phyloP scores from a whole-genome alignment of 2,329 filamentous ascomycete species.

The Emericellopsis atlantica region DNA sequence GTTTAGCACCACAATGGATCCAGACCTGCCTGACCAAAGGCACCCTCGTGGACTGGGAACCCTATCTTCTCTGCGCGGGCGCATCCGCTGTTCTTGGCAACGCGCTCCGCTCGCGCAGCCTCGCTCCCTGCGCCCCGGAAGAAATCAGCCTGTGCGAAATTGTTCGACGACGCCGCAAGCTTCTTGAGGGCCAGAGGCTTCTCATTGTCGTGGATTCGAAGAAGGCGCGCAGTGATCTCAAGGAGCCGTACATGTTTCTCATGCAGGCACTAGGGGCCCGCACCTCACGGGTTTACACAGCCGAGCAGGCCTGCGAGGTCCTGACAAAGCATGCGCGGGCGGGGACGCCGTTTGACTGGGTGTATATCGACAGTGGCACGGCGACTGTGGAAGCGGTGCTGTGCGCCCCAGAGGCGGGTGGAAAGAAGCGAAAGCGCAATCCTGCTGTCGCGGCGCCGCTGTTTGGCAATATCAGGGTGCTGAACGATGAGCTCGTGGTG shows the following conservation, averaged over 20 bases:
- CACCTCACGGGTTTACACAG: slow-evolving; percentile 51
- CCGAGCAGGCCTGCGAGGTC: slow-evolving; percentile 50
- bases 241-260: slow-evolving; percentile 68
- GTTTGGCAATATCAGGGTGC: slow-evolving; percentile 46
- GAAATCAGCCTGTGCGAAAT: slow-evolving; percentile 43
- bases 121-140: slow-evolving; percentile 46
- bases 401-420: slow-evolving; percentile 7
- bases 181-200: slow-evolving; percentile 54
- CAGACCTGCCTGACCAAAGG: slow-evolving; percentile 53
- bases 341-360: slow-evolving; percentile 52
- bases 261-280: slow-evolving; percentile 65
- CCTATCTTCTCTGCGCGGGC: slow-evolving; percentile 78
- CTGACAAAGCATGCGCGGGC: slow-evolving; percentile 37
- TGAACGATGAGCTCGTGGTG: slow-evolving; percentile 78
- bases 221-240: slow-evolving; percentile 48
- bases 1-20: slow-evolving; percentile 73
- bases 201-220: slow-evolving; percentile 52
- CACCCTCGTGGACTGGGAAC: slow-evolving; percentile 57
- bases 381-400: slow-evolving; percentile 40
- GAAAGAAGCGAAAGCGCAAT: slow-evolving; percentile 27
- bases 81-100: slow-evolving; percentile 65
- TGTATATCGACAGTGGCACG: slow-evolving; percentile 62
- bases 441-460: slow-evolving; percentile 10
- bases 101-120: slow-evolving; percentile 60
- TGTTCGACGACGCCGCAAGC: slow-evolving; percentile 44